phyloP scores from a whole-genome alignment of 441 rosid species.

The Cnidoscolus chayamansa region DNA sequence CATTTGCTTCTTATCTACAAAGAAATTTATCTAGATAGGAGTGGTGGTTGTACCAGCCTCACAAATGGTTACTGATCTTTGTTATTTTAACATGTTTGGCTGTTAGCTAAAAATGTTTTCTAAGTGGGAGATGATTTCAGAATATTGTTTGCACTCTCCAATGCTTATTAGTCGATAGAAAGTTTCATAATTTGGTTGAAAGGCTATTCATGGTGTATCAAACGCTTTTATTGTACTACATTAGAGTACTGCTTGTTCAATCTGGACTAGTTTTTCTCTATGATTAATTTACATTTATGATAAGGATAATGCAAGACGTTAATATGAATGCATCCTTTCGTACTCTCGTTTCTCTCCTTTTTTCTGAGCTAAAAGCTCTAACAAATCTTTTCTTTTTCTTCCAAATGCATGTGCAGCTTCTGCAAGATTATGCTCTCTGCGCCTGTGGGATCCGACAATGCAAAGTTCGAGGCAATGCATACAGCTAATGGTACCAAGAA shows the following conservation, averaged over 20 bases:
- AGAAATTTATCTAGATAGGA: conserved; percentile 2
- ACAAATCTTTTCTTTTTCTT: background rate
- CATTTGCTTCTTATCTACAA: conserved; percentile 24
- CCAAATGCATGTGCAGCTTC: background rate
- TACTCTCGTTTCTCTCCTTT: background rate
- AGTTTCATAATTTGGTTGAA: conserved; percentile 13
- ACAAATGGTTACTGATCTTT: conserved; percentile 5
- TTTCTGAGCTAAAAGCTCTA: background rate
- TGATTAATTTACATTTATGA: no score
- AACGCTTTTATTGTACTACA: conserved; percentile 19
- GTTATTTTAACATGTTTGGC: background rate
- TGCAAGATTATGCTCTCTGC: background rate
- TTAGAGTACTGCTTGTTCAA: conserved; percentile 3
- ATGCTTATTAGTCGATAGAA: background rate
- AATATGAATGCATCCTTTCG: no score
- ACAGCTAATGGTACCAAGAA: background rate
- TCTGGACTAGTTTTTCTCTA: no score
- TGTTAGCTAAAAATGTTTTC: conserved; percentile 29
- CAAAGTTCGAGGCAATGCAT: background rate
- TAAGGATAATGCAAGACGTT: no score
- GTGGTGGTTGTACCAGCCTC: conserved; percentile 34
- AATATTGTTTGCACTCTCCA: background rate
- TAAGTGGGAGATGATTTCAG: background rate
- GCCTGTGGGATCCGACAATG: background rate
- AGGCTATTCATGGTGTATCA: background rate